Percentiles rank a stretch among this genome's conserved stretches.
These are phyloP conservation scores for Dorcoceras hygrometricum DNA, from an alignment of 257 asterid species.

Conservation along the genomic window DNA sequence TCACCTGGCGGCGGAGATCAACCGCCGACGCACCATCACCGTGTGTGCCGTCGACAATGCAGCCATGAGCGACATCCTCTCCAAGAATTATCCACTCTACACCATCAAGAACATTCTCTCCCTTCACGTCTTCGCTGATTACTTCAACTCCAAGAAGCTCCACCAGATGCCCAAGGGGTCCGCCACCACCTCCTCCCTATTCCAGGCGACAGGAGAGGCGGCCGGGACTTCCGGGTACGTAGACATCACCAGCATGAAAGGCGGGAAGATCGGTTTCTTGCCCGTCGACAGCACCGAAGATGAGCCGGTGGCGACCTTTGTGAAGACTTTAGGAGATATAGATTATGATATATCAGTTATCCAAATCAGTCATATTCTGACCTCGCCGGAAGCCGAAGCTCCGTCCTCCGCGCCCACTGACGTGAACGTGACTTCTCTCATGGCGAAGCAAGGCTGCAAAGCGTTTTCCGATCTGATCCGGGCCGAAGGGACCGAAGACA, in stretches of 20 bases:
- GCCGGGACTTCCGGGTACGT: slow-evolving; percentile 53
- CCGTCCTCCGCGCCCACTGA: slow-evolving; percentile 60
- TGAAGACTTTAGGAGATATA: slow-evolving; percentile 38
- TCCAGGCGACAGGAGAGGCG: slow-evolving; percentile 56
- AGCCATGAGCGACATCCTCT: slow-evolving; percentile 42
- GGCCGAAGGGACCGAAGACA: slow-evolving; percentile 36
- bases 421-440: slow-evolving; percentile 54
- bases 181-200: slow-evolving; percentile 47
- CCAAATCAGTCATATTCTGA: slow-evolving; percentile 57
- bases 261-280: slow-evolving; percentile 45
- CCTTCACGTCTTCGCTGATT: slow-evolving; percentile 51
- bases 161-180: slow-evolving; percentile 46
- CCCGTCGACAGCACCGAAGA: slow-evolving; percentile 35
- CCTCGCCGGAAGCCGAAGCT: slow-evolving; percentile 86
- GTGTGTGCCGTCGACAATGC: slow-evolving; percentile 57
- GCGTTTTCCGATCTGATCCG: slow-evolving; percentile 42
- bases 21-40: slow-evolving; percentile 55
- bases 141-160: slow-evolving; percentile 48
- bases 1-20: slow-evolving; percentile 56
- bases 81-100: slow-evolving; percentile 36
- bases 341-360: slow-evolving; percentile 51
- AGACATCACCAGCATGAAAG: slow-evolving; percentile 41
- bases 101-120: slow-evolving; percentile 52
- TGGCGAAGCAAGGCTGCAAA: slow-evolving; percentile 80
- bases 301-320: slow-evolving; percentile 30